A percentile compares a stretch with the other conserved stretches of the same genome.
Evolutionary conservation across 2,329 filamentous ascomycete genomes (phyloP).

Genomic region (Scedosporium boydii): DNA sequence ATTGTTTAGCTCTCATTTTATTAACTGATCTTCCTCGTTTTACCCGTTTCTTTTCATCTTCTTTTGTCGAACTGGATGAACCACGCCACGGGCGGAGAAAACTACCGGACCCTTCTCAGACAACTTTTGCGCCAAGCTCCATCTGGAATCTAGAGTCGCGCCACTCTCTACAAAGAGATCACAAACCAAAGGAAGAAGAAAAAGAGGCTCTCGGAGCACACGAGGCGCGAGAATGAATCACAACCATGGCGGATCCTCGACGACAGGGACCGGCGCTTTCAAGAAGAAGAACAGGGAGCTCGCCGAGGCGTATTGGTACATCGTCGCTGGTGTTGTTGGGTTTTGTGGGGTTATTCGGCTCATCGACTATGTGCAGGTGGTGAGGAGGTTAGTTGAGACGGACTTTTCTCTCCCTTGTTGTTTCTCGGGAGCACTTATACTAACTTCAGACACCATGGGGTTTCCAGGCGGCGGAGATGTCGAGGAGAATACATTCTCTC

Average conservation of each 20-base stretch:
- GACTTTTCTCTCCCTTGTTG: not conserved
- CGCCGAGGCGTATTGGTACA: conserved; percentile 50
- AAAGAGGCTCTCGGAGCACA: not conserved
- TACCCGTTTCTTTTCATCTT: not conserved
- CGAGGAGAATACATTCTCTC: conserved; percentile 31
- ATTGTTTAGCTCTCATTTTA: not conserved
- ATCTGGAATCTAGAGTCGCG: not conserved
- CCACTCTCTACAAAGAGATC: not conserved
- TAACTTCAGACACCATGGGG: not conserved
- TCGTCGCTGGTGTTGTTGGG: conserved; percentile 39
- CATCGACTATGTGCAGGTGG: conserved; percentile 32
- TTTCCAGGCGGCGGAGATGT: conserved; percentile 35
- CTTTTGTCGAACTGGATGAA: not conserved
- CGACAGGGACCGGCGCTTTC: conserved; percentile 27
- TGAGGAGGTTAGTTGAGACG: conserved; percentile 25
- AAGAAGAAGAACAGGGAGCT: conserved; percentile 32
- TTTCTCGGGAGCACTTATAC: not conserved
- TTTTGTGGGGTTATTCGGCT: conserved; percentile 29
- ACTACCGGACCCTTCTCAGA: not conserved
- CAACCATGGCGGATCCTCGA: conserved; percentile 9
- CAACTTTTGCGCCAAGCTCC: not conserved
- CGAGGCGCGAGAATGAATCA: conserved; percentile 3
- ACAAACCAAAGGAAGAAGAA: not conserved
- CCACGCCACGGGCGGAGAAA: not conserved
- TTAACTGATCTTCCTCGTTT: not conserved